phyloP scores from a whole-genome alignment of 116 monocot genomes.

The Cymodocea nodosa region DNA sequence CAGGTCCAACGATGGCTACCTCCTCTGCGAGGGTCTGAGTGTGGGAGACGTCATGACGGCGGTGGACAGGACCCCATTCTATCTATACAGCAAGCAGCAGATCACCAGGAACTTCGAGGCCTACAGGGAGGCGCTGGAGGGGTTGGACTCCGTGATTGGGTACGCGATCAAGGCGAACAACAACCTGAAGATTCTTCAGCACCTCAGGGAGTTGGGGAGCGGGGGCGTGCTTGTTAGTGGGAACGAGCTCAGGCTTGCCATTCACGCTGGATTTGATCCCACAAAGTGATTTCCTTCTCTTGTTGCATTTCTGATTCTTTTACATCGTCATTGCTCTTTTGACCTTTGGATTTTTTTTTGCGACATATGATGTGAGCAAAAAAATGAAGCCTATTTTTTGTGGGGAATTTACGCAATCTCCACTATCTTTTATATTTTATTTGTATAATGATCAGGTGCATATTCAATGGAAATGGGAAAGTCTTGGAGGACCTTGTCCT shows the following conservation, averaged over 20 bases:
- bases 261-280: constrained; percentile 83
- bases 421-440: not conserved
- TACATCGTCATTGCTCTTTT: too few species aligned
- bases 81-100: constrained; percentile 96
- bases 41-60: constrained; percentile 59
- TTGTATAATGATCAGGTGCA: constrained; percentile 48
- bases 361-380: too few species aligned
- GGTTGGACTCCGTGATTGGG: constrained; percentile 59
- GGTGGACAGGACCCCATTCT: constrained; percentile 73
- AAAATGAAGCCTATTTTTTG: not conserved
- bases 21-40: constrained; percentile 58
- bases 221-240: constrained; percentile 94
- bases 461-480: constrained; percentile 99
- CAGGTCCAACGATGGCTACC: constrained; percentile 50
- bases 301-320: too few species aligned
- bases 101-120: constrained; percentile 82
- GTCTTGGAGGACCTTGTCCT: constrained; percentile 81
- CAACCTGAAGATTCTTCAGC: constrained; percentile 83
- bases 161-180: constrained; percentile 99
- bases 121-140: constrained; percentile 66
- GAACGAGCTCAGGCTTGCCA: constrained; percentile 81
- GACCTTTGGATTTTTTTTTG: too few species aligned
- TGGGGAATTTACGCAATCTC: not conserved
- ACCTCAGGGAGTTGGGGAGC: constrained; percentile 54
- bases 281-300: constrained; percentile 28